Evolutionary conservation across 176 grass and related monocot species (phyloP).

Genomic region (Tillandsia fasciculata): DNA sequence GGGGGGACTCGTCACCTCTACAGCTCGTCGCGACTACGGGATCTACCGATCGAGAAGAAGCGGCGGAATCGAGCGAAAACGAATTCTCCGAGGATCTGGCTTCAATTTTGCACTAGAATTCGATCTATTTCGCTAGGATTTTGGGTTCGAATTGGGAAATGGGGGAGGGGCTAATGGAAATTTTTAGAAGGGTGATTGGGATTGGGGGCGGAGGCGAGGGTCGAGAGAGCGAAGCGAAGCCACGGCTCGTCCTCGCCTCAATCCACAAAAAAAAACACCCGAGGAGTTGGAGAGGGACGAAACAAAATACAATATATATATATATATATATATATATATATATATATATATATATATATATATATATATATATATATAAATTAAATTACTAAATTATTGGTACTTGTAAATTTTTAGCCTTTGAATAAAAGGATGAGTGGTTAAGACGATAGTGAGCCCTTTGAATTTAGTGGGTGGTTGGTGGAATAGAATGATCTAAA

Average conservation of each 20-base stretch:
- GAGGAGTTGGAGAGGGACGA: not conserved
- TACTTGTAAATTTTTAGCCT: too few relatives aligned
- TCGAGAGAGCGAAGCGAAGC: not conserved
- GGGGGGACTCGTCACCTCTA: too few relatives aligned
- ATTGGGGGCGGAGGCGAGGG: not conserved
- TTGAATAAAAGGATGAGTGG: too few relatives aligned
- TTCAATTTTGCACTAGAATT: too few relatives aligned
- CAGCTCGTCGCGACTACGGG: too few relatives aligned
- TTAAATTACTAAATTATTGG: too few relatives aligned
- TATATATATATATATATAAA: too few relatives aligned
- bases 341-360: not conserved
- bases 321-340: slow-evolving; percentile 1
- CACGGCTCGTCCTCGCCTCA: slow-evolving; percentile 1
- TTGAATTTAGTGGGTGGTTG: too few relatives aligned
- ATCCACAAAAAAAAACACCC: not conserved
- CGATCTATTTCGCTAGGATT: not conserved
- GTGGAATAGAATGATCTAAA: too few relatives aligned
- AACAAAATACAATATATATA: not conserved
- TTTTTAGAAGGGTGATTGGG: not conserved
- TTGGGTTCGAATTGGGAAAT: not conserved
- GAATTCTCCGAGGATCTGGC: not conserved
- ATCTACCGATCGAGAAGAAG: not conserved
- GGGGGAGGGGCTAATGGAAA: not conserved
- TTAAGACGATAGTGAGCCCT: too few relatives aligned
- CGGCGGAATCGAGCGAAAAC: not conserved